These are phyloP conservation scores for Trebouxia sp. DNA, from an alignment of 139 green algal genomes.

Conservation along the genomic window DNA sequence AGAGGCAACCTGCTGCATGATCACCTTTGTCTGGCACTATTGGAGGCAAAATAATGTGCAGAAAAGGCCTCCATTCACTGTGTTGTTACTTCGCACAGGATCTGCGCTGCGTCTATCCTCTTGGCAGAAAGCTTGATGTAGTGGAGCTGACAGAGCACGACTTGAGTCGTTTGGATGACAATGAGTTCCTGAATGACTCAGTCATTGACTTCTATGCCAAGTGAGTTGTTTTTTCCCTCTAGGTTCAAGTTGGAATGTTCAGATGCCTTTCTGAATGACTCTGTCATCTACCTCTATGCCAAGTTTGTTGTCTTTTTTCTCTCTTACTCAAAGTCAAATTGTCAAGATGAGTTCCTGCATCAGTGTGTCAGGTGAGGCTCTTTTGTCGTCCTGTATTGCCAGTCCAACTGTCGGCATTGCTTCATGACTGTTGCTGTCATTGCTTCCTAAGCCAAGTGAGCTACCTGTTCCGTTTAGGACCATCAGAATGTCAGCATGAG, in stretches of 20 bases:
- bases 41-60: neutral
- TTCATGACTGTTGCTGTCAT: too few species aligned
- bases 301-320: neutral
- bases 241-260: neutral
- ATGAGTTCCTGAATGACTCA: slow-evolving; percentile 94
- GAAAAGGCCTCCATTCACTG: neutral
- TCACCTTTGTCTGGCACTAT: too few species aligned
- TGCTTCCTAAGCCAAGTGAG: too few species aligned
- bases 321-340: too few species aligned
- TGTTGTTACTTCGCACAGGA: slow-evolving; percentile 36
- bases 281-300: too few species aligned
- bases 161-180: slow-evolving; percentile 66
- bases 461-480: too few species aligned
- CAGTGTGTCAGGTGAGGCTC: too few species aligned
- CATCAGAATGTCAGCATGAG: too few species aligned
- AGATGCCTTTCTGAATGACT: slow-evolving; percentile 3
- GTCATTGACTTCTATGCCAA: slow-evolving; percentile 92
- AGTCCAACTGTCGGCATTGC: too few species aligned
- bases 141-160: slow-evolving; percentile 70
- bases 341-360: too few species aligned
- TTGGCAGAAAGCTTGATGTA: slow-evolving; percentile 42
- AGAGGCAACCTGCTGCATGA: too few species aligned
- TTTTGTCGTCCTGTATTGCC: too few species aligned
- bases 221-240: slow-evolving; percentile 28
- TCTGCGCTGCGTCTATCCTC: slow-evolving; percentile 53